phyloP scores from a whole-genome alignment of 2,329 filamentous ascomycete species.

The Phymatotrichopsis omnivora region DNA sequence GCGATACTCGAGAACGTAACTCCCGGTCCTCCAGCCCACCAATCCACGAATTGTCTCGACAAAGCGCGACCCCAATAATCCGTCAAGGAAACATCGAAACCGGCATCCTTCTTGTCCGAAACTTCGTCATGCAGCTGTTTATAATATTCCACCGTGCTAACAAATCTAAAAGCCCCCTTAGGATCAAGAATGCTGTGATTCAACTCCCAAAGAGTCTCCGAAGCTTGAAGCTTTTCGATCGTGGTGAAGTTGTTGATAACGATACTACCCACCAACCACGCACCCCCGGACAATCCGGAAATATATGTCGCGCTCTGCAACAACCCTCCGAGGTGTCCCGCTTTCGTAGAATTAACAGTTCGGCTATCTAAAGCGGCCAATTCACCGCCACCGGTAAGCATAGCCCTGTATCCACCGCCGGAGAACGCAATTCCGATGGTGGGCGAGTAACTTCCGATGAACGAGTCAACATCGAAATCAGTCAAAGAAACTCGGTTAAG shows the following conservation, averaged over 20 bases:
- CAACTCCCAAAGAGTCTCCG: conserved; percentile 49
- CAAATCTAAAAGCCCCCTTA: conserved; percentile 31
- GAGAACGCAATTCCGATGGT: conserved; percentile 30
- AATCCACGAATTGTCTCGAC: conserved; percentile 13
- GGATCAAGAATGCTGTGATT: conserved; percentile 35
- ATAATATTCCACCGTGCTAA: conserved; percentile 50
- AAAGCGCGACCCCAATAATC: conserved; percentile 57
- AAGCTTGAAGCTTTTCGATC: conserved; percentile 15
- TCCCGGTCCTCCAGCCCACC: conserved; percentile 1
- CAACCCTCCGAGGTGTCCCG: conserved; percentile 17
- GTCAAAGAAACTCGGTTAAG: conserved; percentile 61
- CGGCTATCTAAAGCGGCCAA: conserved; percentile 30
- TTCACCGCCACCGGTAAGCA: conserved; percentile 32
- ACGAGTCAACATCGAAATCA: conserved; percentile 63
- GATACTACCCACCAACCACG: conserved; percentile 28
- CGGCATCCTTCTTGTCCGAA: conserved; percentile 49
- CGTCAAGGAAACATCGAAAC: conserved; percentile 61
- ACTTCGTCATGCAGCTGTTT: conserved; percentile 50
- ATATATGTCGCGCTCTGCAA: conserved; percentile 29
- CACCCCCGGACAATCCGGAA: conserved; percentile 28
- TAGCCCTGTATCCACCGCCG: conserved; percentile 32
- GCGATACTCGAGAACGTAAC: conserved; percentile 7
- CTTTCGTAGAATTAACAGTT: conserved; percentile 23
- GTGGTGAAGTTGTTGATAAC: conserved; percentile 25
- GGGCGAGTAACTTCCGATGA: conserved; percentile 57